These are phyloP conservation scores for Xylariales sp. DNA, from an alignment of 2,329 filamentous ascomycete genomes.

Conservation along the genomic window DNA sequence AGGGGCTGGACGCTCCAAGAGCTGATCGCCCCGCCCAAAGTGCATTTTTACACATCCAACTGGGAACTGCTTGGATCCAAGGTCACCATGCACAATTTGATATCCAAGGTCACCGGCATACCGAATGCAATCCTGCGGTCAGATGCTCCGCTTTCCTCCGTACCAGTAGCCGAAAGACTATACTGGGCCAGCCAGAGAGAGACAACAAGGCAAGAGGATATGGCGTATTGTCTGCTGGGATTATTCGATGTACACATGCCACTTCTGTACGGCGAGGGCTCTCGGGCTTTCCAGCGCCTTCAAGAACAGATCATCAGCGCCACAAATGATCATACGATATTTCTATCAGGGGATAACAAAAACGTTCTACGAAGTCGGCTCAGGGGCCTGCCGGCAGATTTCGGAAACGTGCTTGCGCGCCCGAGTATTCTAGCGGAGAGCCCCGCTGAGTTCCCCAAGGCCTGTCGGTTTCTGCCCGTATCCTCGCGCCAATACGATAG, in stretches of 20 bases:
- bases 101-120: not conserved
- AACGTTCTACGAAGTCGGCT: too few relatives aligned
- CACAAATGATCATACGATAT: not conserved
- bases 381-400: too few relatives aligned
- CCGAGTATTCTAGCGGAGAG: too few relatives aligned
- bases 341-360: not conserved
- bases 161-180: slow-evolving; percentile 2
- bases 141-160: not conserved
- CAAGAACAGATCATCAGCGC: slow-evolving; percentile 4
- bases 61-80: too few relatives aligned
- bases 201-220: slow-evolving; percentile 6
- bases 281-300: slow-evolving; percentile 1
- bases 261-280: slow-evolving; percentile 6
- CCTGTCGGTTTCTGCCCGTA: too few relatives aligned
- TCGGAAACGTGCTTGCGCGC: too few relatives aligned
- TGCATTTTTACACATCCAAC: too few relatives aligned
- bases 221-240: slow-evolving; percentile 7
- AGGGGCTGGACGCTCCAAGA: too few relatives aligned
- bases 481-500: too few relatives aligned
- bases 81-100: too few relatives aligned
- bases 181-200: slow-evolving; percentile 2
- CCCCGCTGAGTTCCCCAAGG: too few relatives aligned
- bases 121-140: not conserved
- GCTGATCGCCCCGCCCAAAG: too few relatives aligned
- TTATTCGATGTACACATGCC: slow-evolving; percentile 8